These are phyloP conservation scores for Beauveria sp. DNA, from an alignment of 2,329 filamentous ascomycete genomes.

Conservation along the genomic window DNA sequence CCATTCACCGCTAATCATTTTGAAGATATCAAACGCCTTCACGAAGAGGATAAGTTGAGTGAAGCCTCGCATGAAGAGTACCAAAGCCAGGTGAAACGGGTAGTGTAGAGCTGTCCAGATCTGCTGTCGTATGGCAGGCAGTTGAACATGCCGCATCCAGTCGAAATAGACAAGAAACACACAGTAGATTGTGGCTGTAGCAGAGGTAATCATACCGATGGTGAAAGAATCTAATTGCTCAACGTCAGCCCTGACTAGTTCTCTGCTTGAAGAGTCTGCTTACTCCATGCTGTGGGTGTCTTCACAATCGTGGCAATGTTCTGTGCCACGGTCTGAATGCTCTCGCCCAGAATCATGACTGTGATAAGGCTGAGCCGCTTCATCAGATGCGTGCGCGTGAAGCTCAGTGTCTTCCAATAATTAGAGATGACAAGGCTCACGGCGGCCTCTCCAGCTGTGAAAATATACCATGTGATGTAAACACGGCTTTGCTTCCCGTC, in stretches of 20 bases:
- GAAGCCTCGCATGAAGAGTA: constrained; percentile 55
- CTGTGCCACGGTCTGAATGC: constrained; percentile 49
- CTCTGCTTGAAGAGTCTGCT: background rate
- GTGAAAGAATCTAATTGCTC: constrained; percentile 24
- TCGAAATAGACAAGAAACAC: constrained; percentile 46
- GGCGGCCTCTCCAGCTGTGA: constrained; percentile 45
- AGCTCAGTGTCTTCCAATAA: constrained; percentile 48
- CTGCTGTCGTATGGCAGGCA: constrained; percentile 49
- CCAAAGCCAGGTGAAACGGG: constrained; percentile 55
- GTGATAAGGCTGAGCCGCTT: constrained; percentile 57
- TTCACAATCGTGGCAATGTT: constrained; percentile 44
- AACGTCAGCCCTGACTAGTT: background rate
- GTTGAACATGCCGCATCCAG: constrained; percentile 57
- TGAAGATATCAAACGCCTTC: constrained; percentile 29
- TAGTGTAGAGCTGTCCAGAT: constrained; percentile 52
- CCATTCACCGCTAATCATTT: constrained; percentile 13
- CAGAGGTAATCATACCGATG: constrained; percentile 33
- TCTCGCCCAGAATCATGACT: constrained; percentile 59
- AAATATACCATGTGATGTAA: constrained; percentile 43
- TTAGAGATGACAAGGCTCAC: constrained; percentile 46
- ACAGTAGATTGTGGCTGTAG: constrained; percentile 35
- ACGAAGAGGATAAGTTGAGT: constrained; percentile 47
- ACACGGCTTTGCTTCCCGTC: constrained; percentile 25
- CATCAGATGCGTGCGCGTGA: constrained; percentile 55
- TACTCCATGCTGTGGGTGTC: constrained; percentile 33